A percentile compares a stretch with the other conserved stretches of the same genome.
phyloP scores from a whole-genome alignment of 164 flowering plant species.

The Vitis vinifera region DNA sequence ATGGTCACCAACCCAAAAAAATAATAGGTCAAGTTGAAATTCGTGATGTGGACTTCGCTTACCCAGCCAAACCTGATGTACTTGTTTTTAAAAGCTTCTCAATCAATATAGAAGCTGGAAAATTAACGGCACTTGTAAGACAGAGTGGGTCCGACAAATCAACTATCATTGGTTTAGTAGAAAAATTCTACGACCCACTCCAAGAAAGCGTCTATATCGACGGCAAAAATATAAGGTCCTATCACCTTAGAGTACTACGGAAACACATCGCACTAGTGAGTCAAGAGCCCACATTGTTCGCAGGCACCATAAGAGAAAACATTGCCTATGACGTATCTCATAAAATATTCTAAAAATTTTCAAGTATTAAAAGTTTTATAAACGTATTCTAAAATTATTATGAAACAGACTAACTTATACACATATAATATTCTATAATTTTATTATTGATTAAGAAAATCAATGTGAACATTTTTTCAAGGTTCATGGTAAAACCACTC shows the following conservation, averaged over 20 bases:
- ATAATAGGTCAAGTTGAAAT: constrained; percentile 52
- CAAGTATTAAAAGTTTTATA: too few relatives aligned
- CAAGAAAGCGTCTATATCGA: constrained; percentile 51
- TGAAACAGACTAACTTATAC: too few relatives aligned
- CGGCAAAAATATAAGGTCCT: constrained; percentile 48
- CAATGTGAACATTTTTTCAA: too few relatives aligned
- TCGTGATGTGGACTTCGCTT: constrained; percentile 47
- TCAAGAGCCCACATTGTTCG: constrained; percentile 69
- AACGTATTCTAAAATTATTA: too few relatives aligned
- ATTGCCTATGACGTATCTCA: constrained; percentile 48
- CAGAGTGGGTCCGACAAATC: constrained; percentile 77
- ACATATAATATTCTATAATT: too few relatives aligned
- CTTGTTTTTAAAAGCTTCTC: constrained; percentile 50
- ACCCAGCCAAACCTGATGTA: constrained; percentile 54
- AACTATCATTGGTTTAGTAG: constrained; percentile 59
- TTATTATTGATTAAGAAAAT: too few relatives aligned
- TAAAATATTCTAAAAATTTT: too few relatives aligned
- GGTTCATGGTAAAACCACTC: too few relatives aligned
- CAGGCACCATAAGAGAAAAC: constrained; percentile 57
- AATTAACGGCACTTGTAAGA: constrained; percentile 65
- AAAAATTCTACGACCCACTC: constrained; percentile 62
- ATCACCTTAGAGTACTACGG: constrained; percentile 48
- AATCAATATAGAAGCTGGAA: constrained; percentile 52
- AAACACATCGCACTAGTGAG: constrained; percentile 65
- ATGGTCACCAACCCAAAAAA: constrained; percentile 45